phyloP scores from a whole-genome alignment of 495 filamentous ascomycete species.

The Annulohypoxylon moriforme region DNA sequence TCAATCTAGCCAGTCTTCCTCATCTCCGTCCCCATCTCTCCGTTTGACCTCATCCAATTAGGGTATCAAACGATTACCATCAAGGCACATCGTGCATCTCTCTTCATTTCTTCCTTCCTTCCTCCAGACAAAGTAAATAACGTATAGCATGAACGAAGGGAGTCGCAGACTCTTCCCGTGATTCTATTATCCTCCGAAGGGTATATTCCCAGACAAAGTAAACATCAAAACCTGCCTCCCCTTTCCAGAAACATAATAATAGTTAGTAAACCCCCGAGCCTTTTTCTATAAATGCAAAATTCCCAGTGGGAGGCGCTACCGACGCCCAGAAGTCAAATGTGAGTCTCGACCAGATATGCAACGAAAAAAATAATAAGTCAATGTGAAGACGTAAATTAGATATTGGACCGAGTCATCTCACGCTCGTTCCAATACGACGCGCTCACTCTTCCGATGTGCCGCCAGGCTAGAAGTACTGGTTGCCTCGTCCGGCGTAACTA shows the following conservation, averaged over 20 bases:
- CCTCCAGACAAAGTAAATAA: slow-evolving; percentile 24
- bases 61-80: slow-evolving; percentile 28
- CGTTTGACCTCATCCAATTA: slow-evolving; percentile 4
- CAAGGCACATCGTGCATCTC: slow-evolving; percentile 31
- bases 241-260: slow-evolving; percentile 4
- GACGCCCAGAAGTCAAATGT: slow-evolving; percentile 22
- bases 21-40: neutral
- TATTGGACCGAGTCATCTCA: slow-evolving; percentile 10
- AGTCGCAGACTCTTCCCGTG: slow-evolving; percentile 43
- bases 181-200: slow-evolving; percentile 29
- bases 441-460: slow-evolving; percentile 60
- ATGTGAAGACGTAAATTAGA: neutral
- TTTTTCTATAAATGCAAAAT: slow-evolving; percentile 17
- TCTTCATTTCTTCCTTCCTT: neutral
- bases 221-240: slow-evolving; percentile 6
- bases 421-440: slow-evolving; percentile 56
- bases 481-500: slow-evolving; percentile 46
- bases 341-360: slow-evolving; percentile 17
- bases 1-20: neutral
- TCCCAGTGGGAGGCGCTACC: slow-evolving; percentile 10
- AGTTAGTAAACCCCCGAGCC: slow-evolving; percentile 8
- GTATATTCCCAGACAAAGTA: slow-evolving; percentile 29
- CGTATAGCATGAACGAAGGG: slow-evolving; percentile 22
- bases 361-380: slow-evolving; percentile 1
- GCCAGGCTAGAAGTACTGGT: slow-evolving; percentile 20